A percentile compares a stretch with the other conserved stretches of the same genome.
These are phyloP conservation scores for Moringa oleifera DNA, from an alignment of 345 rosid genomes.

Conservation along the genomic window DNA sequence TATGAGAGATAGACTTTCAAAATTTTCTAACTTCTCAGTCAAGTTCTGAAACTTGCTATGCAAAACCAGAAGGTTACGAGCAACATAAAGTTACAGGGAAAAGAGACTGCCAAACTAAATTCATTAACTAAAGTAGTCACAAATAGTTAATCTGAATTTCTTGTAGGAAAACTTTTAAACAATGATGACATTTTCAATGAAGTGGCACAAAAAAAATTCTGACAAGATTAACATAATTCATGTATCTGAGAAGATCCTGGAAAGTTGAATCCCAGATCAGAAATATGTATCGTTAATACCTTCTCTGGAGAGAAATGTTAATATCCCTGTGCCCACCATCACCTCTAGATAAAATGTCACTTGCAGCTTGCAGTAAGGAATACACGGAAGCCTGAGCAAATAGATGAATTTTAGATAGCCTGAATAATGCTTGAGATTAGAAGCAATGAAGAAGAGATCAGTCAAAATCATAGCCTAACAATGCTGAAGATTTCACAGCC, in stretches of 20 bases:
- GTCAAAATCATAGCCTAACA: neutral
- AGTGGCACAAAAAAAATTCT: neutral
- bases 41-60: neutral
- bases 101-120: neutral
- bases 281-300: slow-evolving; percentile 36
- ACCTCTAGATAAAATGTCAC: slow-evolving; percentile 74
- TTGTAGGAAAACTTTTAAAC: neutral
- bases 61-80: neutral
- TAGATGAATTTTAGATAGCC: slow-evolving; percentile 25
- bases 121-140: neutral
- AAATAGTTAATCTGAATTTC: neutral
- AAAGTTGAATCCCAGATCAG: slow-evolving; percentile 9
- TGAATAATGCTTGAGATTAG: slow-evolving; percentile 10
- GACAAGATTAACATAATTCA: neutral
- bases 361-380: slow-evolving; percentile 85
- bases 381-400: slow-evolving; percentile 72
- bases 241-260: slow-evolving; percentile 14
- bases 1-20: neutral
- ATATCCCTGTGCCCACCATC: slow-evolving; percentile 67
- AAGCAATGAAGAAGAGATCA: neutral
- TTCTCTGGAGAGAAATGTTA: slow-evolving; percentile 71
- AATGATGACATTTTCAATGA: neutral
- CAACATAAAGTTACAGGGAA: too few species aligned
- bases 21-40: neutral
- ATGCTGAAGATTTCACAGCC: neutral